These are phyloP conservation scores for Annulohypoxylon moriforme DNA, from an alignment of 495 filamentous ascomycete genomes.

Conservation along the genomic window DNA sequence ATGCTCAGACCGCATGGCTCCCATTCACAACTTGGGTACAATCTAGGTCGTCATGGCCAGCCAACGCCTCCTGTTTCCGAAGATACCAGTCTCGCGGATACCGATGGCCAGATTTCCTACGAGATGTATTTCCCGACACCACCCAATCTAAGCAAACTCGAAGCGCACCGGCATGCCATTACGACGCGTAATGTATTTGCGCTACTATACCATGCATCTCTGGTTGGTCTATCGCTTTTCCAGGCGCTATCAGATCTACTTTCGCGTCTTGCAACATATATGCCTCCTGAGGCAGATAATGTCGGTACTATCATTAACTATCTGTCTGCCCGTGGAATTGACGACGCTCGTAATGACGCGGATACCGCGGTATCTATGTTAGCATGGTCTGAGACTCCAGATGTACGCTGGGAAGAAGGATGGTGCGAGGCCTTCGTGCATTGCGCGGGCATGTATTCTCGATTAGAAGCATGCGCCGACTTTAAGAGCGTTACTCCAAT, in stretches of 20 bases:
- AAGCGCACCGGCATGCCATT: conserved; percentile 64
- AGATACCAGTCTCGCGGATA: conserved; percentile 53
- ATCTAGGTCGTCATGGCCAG: conserved; percentile 47
- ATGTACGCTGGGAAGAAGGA: conserved; percentile 71
- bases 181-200: conserved; percentile 74
- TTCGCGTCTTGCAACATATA: conserved; percentile 64
- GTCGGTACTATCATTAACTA: conserved; percentile 67
- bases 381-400: conserved; percentile 70
- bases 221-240: conserved; percentile 69
- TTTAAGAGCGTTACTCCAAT: conserved; percentile 69
- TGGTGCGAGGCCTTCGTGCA: conserved; percentile 77
- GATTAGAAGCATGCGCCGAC: conserved; percentile 65
- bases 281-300: conserved; percentile 60
- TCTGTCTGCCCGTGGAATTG: conserved; percentile 66
- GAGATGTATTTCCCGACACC: conserved; percentile 68
- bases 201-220: conserved; percentile 64
- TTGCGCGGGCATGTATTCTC: conserved; percentile 71
- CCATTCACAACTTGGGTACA: conserved; percentile 46
- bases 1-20: conserved; percentile 53
- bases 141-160: conserved; percentile 55
- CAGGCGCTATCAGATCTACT: conserved; percentile 69
- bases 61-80: conserved; percentile 59
- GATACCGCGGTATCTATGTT: conserved; percentile 70
- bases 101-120: conserved; percentile 66
- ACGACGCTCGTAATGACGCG: conserved; percentile 73